Conservation (phyloP, 2,329 filamentous ascomycete genomes). For the Dactylonectria estremocensis region DNA sequence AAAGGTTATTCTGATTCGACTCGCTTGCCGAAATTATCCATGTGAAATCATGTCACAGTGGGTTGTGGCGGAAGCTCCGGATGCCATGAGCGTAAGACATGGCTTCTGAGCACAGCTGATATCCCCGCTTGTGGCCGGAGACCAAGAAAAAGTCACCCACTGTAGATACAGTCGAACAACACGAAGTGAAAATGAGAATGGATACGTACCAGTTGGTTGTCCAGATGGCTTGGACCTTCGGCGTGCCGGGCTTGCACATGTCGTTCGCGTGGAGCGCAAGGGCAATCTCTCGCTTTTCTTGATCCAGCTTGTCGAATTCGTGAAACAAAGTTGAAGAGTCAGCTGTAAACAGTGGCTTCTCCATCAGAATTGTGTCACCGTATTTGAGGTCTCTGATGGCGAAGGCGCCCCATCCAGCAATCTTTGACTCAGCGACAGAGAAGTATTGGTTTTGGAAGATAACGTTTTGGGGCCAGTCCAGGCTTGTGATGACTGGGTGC, state of each 20-base stretch:
- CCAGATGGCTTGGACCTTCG: slow-evolving; percentile 57
- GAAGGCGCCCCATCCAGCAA: slow-evolving; percentile 65
- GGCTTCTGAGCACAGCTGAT: background rate
- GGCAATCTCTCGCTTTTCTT: slow-evolving; percentile 51
- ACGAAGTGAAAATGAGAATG: slow-evolving; percentile 1
- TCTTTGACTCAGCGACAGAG: slow-evolving; percentile 56
- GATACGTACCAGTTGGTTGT: slow-evolving; percentile 62
- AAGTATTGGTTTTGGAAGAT: slow-evolving; percentile 60
- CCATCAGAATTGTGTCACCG: slow-evolving; percentile 61
- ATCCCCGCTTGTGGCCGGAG: background rate
- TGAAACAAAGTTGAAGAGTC: slow-evolving; percentile 48
- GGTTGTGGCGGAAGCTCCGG: background rate
- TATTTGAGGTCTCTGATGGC: slow-evolving; percentile 56
- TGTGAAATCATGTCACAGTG: background rate
- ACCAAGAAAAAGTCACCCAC: too few relatives aligned
- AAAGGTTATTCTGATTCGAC: background rate
- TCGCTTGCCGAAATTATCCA: background rate
- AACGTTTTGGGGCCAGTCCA: background rate
- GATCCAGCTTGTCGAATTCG: slow-evolving; percentile 55
- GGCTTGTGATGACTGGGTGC: background rate
- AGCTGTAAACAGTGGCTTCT: slow-evolving; percentile 60
- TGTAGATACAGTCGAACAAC: background rate
- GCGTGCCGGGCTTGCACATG: slow-evolving; percentile 47
- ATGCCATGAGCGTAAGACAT: background rate
- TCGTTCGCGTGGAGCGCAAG: slow-evolving; percentile 57